Evolutionary conservation across 2,329 filamentous ascomycete species (phyloP), one percentile per base, ranked within the genome.

Genomic region (Colletotrichum orchidophilum): DNA sequence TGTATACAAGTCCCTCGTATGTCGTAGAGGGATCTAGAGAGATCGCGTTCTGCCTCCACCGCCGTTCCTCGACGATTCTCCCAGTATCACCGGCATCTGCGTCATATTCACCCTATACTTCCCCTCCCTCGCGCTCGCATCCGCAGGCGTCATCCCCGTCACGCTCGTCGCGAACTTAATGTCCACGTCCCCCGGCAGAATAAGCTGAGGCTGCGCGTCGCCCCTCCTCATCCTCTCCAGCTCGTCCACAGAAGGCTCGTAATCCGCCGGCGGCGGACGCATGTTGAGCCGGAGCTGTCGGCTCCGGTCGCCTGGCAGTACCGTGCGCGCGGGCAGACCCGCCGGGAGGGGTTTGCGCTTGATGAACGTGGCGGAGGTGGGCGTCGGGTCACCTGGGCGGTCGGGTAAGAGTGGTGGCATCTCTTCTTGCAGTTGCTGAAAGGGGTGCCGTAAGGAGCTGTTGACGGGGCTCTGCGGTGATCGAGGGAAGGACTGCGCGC

Each of bases 191-290:
- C 60, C 68, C 3, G 68, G 57, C 52, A 73, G 50, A 3, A 76
- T 73, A 2, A 76, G 63, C 66, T 77, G 76, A 15, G 76, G 75
- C 66, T 77, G 76, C 9, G 72, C 55, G 12, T 77, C 76, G 3
- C 76, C 76, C 59, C 76, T 52, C 54, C 66, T 54, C 33, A 68
- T 64, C 59, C 76, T 66, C 71, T 63, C 70, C 60, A 74, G 39
- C 63, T 77, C 75, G n/a, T 60, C 72, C 59, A 63, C 70, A 52
- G 75, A 73, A 8, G 75, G 73, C 42, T 70, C 69, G 33, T 77
- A 74, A 11, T 73, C 76, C 15, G 70, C 66, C 21, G 72, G 71
- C 29, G 68, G 75, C 53, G 61, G 68, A 35, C 71, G 52, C 72
- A 75, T 57, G 35, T 49, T 60, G 31, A 63, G 62, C 33, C 72